These are phyloP conservation scores for Botrytis fragariae DNA, from an alignment of 2,329 filamentous ascomycete species.

Conservation along the genomic window DNA sequence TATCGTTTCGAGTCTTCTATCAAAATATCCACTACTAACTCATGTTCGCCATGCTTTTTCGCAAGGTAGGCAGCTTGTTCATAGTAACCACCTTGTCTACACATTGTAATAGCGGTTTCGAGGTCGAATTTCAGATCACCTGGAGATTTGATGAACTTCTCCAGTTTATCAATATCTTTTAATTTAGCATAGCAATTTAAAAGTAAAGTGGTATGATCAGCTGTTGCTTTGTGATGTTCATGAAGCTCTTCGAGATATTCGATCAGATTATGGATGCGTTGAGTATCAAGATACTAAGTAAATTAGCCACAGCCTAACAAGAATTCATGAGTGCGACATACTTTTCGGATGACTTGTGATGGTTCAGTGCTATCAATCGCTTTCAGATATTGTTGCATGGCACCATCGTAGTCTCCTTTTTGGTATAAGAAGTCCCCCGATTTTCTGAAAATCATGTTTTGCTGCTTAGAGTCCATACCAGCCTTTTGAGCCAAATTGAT, in stretches of 20 bases:
- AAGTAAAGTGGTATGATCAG: slow-evolving; percentile 90
- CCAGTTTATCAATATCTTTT: slow-evolving; percentile 94
- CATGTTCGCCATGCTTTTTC: slow-evolving; percentile 88
- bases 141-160: slow-evolving; percentile 94
- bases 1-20: slow-evolving; percentile 95
- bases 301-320: slow-evolving; percentile 34
- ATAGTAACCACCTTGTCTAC: slow-evolving; percentile 92
- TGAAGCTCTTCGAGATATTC: slow-evolving; percentile 96
- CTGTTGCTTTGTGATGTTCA: slow-evolving; percentile 87
- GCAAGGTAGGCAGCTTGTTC: slow-evolving; percentile 96
- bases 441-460: slow-evolving; percentile 87
- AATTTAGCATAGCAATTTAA: slow-evolving; percentile 97
- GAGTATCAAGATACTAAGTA: slow-evolving; percentile 82
- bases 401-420: slow-evolving; percentile 92
- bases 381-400: slow-evolving; percentile 98
- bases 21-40: slow-evolving; percentile 90
- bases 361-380: slow-evolving; percentile 96
- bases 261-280: slow-evolving; percentile 95
- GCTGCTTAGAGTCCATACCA: slow-evolving; percentile 74
- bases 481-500: slow-evolving; percentile 91
- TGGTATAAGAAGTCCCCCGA: slow-evolving; percentile 95
- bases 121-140: slow-evolving; percentile 94
- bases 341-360: slow-evolving; percentile 92
- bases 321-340: slow-evolving; percentile 37
- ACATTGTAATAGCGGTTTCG: slow-evolving; percentile 97